Evolutionary conservation across 495 filamentous ascomycete genomes (phyloP).

Genomic region (Amorphotheca resinae): DNA sequence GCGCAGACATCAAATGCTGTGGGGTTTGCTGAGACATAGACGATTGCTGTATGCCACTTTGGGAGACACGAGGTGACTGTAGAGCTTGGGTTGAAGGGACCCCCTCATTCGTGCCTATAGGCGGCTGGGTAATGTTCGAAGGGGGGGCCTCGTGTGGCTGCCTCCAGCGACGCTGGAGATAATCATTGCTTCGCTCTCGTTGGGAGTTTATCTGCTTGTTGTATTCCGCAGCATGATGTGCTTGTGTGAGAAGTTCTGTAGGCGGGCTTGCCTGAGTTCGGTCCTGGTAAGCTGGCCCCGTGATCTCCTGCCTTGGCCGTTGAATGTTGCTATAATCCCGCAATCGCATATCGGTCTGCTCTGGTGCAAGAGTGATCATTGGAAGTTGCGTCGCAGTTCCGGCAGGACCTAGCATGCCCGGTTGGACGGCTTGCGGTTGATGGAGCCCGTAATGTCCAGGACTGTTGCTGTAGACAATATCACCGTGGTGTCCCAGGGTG

Average conservation of each 20-base stretch:
- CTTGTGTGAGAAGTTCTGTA: slow-evolving; percentile 78
- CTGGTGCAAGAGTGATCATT: slow-evolving; percentile 71
- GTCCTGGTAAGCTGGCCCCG: slow-evolving; percentile 82
- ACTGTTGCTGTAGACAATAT: slow-evolving; percentile 74
- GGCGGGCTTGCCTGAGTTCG: slow-evolving; percentile 66
- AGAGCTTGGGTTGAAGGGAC: slow-evolving; percentile 26
- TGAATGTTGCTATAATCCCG: slow-evolving; percentile 75
- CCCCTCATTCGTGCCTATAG: slow-evolving; percentile 32
- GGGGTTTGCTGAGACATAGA: slow-evolving; percentile 17
- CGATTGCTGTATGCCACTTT: slow-evolving; percentile 18
- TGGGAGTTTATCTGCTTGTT: slow-evolving; percentile 71
- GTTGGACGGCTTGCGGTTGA: slow-evolving; percentile 53
- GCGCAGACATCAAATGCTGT: slow-evolving; percentile 18
- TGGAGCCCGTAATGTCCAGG: slow-evolving; percentile 43
- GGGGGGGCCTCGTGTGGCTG: slow-evolving; percentile 60
- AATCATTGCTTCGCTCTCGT: slow-evolving; percentile 60
- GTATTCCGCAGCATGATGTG: slow-evolving; percentile 77
- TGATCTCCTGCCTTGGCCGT: slow-evolving; percentile 79
- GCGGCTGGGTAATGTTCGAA: slow-evolving; percentile 24
- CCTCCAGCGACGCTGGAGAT: slow-evolving; percentile 64
- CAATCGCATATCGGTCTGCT: slow-evolving; percentile 62
- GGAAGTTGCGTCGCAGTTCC: slow-evolving; percentile 59
- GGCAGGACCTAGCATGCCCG: slow-evolving; percentile 53
- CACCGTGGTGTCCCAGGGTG: slow-evolving; percentile 50
- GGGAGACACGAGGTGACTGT: slow-evolving; percentile 18